These are phyloP conservation scores for Cudoniella acicularis DNA, from an alignment of 495 filamentous ascomycete genomes.

Conservation along the genomic window DNA sequence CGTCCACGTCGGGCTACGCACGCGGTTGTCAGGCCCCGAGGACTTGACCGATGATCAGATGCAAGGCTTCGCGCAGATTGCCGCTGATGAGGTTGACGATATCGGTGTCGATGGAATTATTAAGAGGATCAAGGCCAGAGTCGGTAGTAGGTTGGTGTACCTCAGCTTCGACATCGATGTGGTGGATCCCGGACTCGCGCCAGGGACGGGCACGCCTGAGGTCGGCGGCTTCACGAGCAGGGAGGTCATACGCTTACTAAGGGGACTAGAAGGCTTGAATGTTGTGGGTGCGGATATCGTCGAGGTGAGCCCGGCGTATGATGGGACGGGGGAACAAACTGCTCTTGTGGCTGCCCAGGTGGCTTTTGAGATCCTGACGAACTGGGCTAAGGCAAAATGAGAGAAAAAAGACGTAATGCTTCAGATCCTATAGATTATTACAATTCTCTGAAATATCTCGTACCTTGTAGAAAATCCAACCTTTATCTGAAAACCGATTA, in stretches of 20 bases:
- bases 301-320: slow-evolving; percentile 83
- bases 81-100: slow-evolving; percentile 70
- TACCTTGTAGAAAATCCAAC: too few relatives aligned
- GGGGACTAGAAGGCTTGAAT: slow-evolving; percentile 67
- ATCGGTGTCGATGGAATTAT: slow-evolving; percentile 55
- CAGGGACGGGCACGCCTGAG: slow-evolving; percentile 72
- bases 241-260: slow-evolving; percentile 66
- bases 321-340: slow-evolving; percentile 78
- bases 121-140: slow-evolving; percentile 57
- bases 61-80: slow-evolving; percentile 64
- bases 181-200: slow-evolving; percentile 68
- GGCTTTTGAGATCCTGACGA: slow-evolving; percentile 62
- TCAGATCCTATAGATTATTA: too few relatives aligned
- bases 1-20: slow-evolving; percentile 76
- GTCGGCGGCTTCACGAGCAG: slow-evolving; percentile 71
- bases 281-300: slow-evolving; percentile 76
- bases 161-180: slow-evolving; percentile 73
- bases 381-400: too few relatives aligned
- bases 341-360: slow-evolving; percentile 78
- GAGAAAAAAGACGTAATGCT: too few relatives aligned
- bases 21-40: slow-evolving; percentile 60
- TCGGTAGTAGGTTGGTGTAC: too few relatives aligned
- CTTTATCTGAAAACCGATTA: too few relatives aligned
- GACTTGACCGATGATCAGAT: slow-evolving; percentile 62
- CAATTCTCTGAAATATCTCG: too few relatives aligned